Evolutionary conservation across 2,329 filamentous ascomycete genomes (phyloP).

Genomic region (Colletotrichum sp.): DNA sequence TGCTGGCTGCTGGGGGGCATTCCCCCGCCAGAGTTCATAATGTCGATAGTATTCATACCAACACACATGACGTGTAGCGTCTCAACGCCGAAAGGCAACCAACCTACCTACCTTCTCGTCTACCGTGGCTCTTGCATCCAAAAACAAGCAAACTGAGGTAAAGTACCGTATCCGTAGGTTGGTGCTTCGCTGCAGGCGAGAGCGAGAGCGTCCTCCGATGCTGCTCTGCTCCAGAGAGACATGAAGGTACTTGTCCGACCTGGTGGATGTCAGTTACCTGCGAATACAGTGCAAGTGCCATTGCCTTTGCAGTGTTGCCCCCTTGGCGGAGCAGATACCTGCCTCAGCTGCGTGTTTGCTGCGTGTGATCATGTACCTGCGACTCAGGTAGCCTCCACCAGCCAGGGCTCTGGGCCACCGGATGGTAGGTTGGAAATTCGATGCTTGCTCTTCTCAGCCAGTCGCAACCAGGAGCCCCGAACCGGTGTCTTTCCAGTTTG

Average conservation of each 20-base stretch:
- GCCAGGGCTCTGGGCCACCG: conserved; percentile 1
- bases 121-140: not conserved
- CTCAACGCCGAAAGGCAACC: not conserved
- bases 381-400: conserved; percentile 12
- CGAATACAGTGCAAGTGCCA: not conserved
- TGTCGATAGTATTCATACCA: not conserved
- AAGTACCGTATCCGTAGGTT: not conserved
- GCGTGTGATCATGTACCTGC: conserved; percentile 17
- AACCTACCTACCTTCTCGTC: too few species aligned
- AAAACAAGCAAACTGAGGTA: not conserved
- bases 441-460: conserved; percentile 8
- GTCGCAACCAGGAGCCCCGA: conserved; percentile 7
- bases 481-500: not conserved
- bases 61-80: not conserved
- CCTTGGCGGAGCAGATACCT: not conserved
- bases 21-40: not conserved
- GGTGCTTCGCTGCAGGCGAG: not conserved
- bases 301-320: not conserved
- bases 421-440: conserved; percentile 17
- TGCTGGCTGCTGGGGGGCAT: not conserved
- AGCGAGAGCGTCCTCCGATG: not conserved
- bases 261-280: not conserved
- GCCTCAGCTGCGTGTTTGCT: not conserved
- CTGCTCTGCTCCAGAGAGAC: not conserved
- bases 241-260: not conserved